These are phyloP conservation scores for Globisporangium mamillatum DNA, from an alignment of 352 stramenopile species.

Conservation along the genomic window DNA sequence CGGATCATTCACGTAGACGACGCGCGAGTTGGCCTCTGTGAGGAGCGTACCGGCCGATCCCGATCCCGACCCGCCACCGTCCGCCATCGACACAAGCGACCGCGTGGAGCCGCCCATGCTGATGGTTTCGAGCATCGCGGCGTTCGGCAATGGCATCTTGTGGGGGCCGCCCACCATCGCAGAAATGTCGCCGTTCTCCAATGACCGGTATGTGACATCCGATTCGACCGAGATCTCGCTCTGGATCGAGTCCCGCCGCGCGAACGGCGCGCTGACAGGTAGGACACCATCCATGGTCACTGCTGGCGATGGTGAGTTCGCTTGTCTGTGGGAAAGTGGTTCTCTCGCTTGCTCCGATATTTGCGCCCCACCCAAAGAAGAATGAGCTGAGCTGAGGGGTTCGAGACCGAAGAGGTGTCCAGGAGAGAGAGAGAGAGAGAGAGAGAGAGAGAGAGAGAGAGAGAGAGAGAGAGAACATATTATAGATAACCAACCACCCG, in stretches of 20 bases:
- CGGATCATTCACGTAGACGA: conserved; percentile 75
- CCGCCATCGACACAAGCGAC: conserved; percentile 15
- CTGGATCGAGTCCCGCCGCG: conserved; percentile 29
- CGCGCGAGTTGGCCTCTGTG: conserved; percentile 44
- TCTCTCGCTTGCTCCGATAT: neutral
- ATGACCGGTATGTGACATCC: conserved; percentile 41
- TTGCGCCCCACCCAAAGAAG: conserved; percentile 1
- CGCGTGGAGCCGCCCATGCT: conserved; percentile 5
- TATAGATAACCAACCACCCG: conserved; percentile 13
- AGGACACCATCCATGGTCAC: conserved; percentile 18
- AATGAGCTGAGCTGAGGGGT: neutral
- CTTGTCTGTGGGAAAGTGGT: neutral
- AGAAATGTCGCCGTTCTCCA: conserved; percentile 38
- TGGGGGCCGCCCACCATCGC: conserved; percentile 6
- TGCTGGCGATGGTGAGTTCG: no score
- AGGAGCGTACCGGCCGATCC: conserved; percentile 21
- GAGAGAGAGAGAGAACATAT: conserved; percentile 10
- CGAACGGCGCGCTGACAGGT: conserved; percentile 9
- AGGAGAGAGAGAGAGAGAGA: neutral
- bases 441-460: neutral
- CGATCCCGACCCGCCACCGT: neutral
- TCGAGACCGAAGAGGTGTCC: neutral
- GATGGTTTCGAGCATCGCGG: conserved; percentile 5
- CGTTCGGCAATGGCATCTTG: neutral
- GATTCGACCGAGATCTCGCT: conserved; percentile 43